Conservation (phyloP, 768 basidiomycete genomes). For the Boletus reticuloceps region DNA sequence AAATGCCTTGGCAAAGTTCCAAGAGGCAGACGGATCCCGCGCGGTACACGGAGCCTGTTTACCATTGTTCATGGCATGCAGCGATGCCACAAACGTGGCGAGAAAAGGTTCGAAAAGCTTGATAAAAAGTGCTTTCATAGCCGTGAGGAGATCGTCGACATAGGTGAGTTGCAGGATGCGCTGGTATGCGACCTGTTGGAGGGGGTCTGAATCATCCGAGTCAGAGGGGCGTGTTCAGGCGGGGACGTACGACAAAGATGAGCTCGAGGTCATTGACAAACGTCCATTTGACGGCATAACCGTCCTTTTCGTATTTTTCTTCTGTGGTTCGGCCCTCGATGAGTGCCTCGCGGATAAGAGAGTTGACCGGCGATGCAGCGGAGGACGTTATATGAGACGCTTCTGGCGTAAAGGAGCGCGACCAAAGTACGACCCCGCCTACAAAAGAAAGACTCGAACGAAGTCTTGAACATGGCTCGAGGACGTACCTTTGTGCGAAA, state of each 20-base stretch:
- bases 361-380: conserved; percentile 79
- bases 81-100: conserved; percentile 76
- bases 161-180: conserved; percentile 94
- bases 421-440: conserved; percentile 96
- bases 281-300: conserved; percentile 92
- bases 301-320: conserved; percentile 89
- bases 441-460: conserved; percentile 6
- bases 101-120: conserved; percentile 85
- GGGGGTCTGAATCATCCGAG: background rate
- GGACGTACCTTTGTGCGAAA: conserved; percentile 81
- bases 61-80: conserved; percentile 58
- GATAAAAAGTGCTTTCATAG: conserved; percentile 82
- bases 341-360: conserved; percentile 84
- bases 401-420: conserved; percentile 89
- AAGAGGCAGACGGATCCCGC: conserved; percentile 40
- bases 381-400: conserved; percentile 68
- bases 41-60: conserved; percentile 36
- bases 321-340: conserved; percentile 86
- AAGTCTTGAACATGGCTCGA: background rate
- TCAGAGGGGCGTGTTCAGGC: background rate
- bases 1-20: conserved; percentile 71
- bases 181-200: conserved; percentile 85
- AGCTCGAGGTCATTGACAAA: conserved; percentile 94
- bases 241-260: conserved; percentile 83
- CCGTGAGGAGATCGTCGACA: conserved; percentile 80